phyloP scores from a whole-genome alignment of 1,284 basidiomycete species.

The Cystobasidium pallidum region DNA sequence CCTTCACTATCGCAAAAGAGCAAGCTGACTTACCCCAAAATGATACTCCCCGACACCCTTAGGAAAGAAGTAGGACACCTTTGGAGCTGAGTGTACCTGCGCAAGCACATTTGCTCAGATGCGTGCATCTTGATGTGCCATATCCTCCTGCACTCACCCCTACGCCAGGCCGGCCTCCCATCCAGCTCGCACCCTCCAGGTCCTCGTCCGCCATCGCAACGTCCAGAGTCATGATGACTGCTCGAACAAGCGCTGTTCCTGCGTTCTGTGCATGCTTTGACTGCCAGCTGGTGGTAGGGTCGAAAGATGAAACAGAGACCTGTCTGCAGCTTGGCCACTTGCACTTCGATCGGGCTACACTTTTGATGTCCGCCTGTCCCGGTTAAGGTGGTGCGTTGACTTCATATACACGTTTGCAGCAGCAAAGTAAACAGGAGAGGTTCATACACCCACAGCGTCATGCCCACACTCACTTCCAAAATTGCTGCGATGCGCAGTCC shows the following conservation, averaged over 20 bases:
- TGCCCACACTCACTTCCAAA: conserved; percentile 6
- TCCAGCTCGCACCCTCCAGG: conserved; percentile 39
- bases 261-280: background rate
- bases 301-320: no score
- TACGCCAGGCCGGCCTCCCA: conserved; percentile 31
- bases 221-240: conserved; percentile 18
- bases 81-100: conserved; percentile 38
- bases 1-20: background rate
- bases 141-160: conserved; percentile 28
- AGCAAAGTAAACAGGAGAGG: background rate
- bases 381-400: background rate
- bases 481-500: background rate
- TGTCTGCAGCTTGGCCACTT: no score
- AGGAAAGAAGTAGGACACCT: conserved; percentile 92
- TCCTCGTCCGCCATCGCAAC: conserved; percentile 35
- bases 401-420: background rate
- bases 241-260: background rate
- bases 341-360: no score
- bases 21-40: conserved; percentile 73
- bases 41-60: conserved; percentile 93
- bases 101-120: background rate
- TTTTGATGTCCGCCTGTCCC: background rate
- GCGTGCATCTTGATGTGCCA: background rate
- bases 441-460: background rate
- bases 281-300: background rate